Conservation (phyloP, 768 basidiomycete species). For the Russula virescens region DNA sequence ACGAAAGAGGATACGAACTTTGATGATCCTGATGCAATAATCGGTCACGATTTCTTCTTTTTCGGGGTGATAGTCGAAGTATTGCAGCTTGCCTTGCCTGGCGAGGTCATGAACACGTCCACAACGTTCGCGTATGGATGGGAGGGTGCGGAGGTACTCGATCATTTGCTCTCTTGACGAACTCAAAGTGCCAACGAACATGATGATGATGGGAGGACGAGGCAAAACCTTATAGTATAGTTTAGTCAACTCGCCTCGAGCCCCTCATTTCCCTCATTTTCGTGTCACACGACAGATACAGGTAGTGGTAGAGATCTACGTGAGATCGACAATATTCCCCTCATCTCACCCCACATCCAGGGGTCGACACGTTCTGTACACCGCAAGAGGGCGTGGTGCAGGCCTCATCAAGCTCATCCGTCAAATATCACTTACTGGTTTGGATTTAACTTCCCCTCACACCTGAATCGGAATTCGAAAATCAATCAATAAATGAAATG, state of each 20-base stretch:
- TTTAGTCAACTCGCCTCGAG: background rate
- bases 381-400: background rate
- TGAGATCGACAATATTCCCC: background rate
- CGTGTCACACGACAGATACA: slow-evolving; percentile 1
- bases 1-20: slow-evolving; percentile 40
- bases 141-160: slow-evolving; percentile 75
- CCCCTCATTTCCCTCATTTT: background rate
- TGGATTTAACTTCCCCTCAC: background rate
- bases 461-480: background rate
- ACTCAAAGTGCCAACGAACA: slow-evolving; percentile 13
- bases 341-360: background rate
- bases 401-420: background rate
- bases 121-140: slow-evolving; percentile 88
- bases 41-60: slow-evolving; percentile 62
- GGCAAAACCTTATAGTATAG: slow-evolving; percentile 22
- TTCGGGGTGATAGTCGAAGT: slow-evolving; percentile 81
- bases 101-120: slow-evolving; percentile 73
- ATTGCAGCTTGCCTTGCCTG: slow-evolving; percentile 64
- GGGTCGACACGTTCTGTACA: slow-evolving; percentile 4
- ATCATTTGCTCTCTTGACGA: slow-evolving; percentile 37
- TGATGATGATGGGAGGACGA: slow-evolving; percentile 6
- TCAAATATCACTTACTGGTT: background rate
- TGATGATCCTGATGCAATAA: slow-evolving; percentile 74
- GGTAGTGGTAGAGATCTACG: background rate
- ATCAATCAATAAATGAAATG: slow-evolving; percentile 3